These are phyloP conservation scores for Gyromitra esculenta DNA, from an alignment of 2,329 filamentous ascomycete species.

Conservation along the genomic window DNA sequence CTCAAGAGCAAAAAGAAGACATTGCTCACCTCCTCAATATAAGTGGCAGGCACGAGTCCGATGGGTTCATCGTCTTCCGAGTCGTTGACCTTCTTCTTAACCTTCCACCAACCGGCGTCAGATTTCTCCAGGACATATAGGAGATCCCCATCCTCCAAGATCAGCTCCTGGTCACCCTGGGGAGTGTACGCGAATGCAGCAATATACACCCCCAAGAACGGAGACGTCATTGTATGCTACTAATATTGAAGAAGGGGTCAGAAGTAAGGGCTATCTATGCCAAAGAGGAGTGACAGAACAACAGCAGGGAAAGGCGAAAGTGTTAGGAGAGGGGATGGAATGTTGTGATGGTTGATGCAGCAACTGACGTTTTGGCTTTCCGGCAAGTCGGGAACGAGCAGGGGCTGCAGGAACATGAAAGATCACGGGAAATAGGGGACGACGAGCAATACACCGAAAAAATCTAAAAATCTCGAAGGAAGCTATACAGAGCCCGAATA, in stretches of 20 bases:
- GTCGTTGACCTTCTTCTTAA: constrained; percentile 84
- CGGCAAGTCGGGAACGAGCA: constrained; percentile 42
- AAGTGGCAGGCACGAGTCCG: constrained; percentile 91
- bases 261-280: constrained; percentile 33
- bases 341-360: constrained; percentile 44
- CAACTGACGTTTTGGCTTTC: constrained; percentile 47
- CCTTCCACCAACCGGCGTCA: constrained; percentile 92
- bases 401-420: constrained; percentile 48
- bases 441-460: neutral
- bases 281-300: constrained; percentile 17
- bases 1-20: constrained; percentile 24
- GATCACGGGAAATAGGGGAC: constrained; percentile 44
- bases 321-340: constrained; percentile 47
- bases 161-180: constrained; percentile 84
- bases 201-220: constrained; percentile 86
- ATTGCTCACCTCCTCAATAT: constrained; percentile 83
- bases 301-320: constrained; percentile 23
- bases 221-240: constrained; percentile 55
- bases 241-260: constrained; percentile 17
- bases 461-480: constrained; percentile 9
- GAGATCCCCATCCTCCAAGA: constrained; percentile 84
- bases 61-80: constrained; percentile 92
- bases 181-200: constrained; percentile 93
- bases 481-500: constrained; percentile 8
- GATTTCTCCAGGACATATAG: constrained; percentile 89